Conservation (phyloP, 345 rosid genomes). For the Salix brachista region DNA sequence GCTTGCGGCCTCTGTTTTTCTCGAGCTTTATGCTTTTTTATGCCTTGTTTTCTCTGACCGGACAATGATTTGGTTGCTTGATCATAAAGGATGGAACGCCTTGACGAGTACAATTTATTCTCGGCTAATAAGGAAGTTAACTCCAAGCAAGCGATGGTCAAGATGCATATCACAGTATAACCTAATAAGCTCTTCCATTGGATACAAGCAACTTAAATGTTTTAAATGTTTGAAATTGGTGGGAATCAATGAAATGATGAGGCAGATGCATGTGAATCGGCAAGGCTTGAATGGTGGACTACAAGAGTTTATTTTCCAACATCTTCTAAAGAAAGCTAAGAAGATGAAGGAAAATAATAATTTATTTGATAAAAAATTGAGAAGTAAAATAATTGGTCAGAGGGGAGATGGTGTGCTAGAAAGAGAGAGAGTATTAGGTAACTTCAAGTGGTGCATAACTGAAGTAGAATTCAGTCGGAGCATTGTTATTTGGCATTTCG, state of each 20-base stretch:
- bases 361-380: rapidly evolving
- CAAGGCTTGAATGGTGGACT: too few relatives aligned
- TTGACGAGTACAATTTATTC: too few relatives aligned
- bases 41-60: slow-evolving; percentile 3
- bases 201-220: background rate
- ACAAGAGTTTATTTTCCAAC: rapidly evolving
- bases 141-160: too few relatives aligned
- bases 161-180: slow-evolving; percentile 16
- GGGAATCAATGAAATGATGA: background rate
- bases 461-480: slow-evolving; percentile 4
- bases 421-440: background rate
- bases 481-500: slow-evolving; percentile 30
- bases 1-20: slow-evolving; percentile 29
- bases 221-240: background rate
- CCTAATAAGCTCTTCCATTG: slow-evolving; percentile 1
- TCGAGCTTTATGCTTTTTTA: slow-evolving; percentile 20
- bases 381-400: too few relatives aligned
- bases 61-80: background rate
- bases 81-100: background rate
- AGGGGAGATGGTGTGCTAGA: too few relatives aligned
- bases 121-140: too few relatives aligned
- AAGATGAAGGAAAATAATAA: too few relatives aligned
- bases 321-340: too few relatives aligned
- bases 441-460: background rate
- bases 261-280: too few relatives aligned